These are phyloP conservation scores for Allium cepa DNA, from an alignment of 106 monocot species.

Conservation along the genomic window DNA sequence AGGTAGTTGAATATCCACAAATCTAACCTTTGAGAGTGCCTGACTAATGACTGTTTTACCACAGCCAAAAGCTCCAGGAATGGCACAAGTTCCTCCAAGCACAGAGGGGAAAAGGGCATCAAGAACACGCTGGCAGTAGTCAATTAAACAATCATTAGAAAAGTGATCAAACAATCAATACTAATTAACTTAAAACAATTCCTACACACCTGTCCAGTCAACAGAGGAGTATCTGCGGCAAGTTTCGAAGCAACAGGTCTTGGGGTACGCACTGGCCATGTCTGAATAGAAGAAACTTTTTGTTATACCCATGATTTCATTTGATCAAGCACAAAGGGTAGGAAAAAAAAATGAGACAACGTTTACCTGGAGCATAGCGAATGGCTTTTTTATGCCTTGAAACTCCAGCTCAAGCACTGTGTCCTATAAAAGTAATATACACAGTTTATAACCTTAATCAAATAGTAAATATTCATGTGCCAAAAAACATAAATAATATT, in stretches of 20 bases:
- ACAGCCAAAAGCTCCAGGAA: slow-evolving; percentile 99
- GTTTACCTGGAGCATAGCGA: slow-evolving; percentile 93
- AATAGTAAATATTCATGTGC: neutral
- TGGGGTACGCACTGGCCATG: slow-evolving; percentile 94
- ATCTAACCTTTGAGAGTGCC: slow-evolving; percentile 89
- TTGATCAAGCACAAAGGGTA: neutral
- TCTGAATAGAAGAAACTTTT: slow-evolving; percentile 23
- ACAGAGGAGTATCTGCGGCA: slow-evolving; percentile 96
- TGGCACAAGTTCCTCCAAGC: slow-evolving; percentile 99
- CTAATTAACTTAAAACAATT: too few relatives aligned
- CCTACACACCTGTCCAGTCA: slow-evolving; percentile 83
- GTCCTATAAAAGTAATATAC: slow-evolving; percentile 34
- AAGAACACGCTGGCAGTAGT: slow-evolving; percentile 71
- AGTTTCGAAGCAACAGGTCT: slow-evolving; percentile 91
- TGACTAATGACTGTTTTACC: slow-evolving; percentile 99
- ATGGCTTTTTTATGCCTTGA: slow-evolving; percentile 87
- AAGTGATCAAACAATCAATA: too few relatives aligned
- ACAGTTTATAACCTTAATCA: neutral
- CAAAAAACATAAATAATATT: neutral
- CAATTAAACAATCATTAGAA: too few relatives aligned
- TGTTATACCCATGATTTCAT: neutral
- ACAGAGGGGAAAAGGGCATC: slow-evolving; percentile 99
- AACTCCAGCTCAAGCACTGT: slow-evolving; percentile 97
- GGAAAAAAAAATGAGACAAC: neutral
- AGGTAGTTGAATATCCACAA: neutral